phyloP scores from a whole-genome alignment of 306 rosid species.

The Luffa acutangula region DNA sequence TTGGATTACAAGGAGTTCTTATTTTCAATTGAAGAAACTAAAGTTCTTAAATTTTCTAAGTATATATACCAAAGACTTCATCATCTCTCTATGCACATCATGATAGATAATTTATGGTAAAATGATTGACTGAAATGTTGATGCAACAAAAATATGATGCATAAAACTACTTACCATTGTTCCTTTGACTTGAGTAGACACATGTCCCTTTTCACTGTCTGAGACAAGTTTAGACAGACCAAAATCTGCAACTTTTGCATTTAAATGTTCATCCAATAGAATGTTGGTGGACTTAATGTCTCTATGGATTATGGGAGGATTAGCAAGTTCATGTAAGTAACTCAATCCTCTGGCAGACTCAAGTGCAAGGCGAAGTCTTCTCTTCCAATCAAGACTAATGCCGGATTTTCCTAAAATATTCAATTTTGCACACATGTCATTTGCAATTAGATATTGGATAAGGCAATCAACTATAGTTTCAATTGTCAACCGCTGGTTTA shows the following conservation, averaged over 20 bases:
- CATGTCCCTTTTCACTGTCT: slow-evolving; percentile 71
- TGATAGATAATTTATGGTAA: neutral
- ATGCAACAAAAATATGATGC: neutral
- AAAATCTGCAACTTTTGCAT: slow-evolving; percentile 94
- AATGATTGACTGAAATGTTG: neutral
- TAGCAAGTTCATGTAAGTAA: slow-evolving; percentile 88
- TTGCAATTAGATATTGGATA: neutral
- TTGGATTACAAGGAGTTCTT: neutral
- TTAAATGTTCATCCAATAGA: slow-evolving; percentile 65
- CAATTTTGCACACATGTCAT: neutral
- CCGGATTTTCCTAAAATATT: slow-evolving; percentile 60
- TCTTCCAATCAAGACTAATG: slow-evolving; percentile 84
- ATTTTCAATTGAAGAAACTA: neutral
- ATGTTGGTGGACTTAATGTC: slow-evolving; percentile 82
- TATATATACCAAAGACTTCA: neutral
- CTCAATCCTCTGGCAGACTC: slow-evolving; percentile 97
- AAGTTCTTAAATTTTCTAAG: neutral
- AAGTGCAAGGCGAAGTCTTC: slow-evolving; percentile 81
- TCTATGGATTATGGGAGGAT: slow-evolving; percentile 92
- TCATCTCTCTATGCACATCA: neutral
- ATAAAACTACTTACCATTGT: slow-evolving; percentile 48
- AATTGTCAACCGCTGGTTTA: neutral
- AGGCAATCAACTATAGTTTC: neutral
- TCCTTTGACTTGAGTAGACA: slow-evolving; percentile 93
- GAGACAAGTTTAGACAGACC: slow-evolving; percentile 79